Base-by-base conservation (phyloP, 2,329 filamentous ascomycete species). In the Dothideomycetes sp. region DNA sequence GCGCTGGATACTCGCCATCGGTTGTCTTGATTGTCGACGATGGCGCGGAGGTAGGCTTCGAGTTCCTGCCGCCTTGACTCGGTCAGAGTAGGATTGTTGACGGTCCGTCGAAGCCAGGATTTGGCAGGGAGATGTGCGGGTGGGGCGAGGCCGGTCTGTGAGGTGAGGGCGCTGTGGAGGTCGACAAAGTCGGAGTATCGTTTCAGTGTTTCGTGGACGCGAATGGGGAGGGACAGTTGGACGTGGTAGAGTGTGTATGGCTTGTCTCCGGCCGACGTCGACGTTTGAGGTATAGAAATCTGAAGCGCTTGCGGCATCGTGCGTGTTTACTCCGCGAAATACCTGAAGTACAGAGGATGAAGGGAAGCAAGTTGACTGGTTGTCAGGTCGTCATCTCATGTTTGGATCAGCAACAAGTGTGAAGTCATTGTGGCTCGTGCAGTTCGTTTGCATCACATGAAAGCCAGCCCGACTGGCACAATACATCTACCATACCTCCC, bases 241-340 rank as follows among this genome's bases (percentile, higher is more conserved):
- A 88, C 80, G 58, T 84, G 84, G 67, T 88, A 89, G 47, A 81
- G 72, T 0, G 83, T 88, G 59, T 77, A 86, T 0, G 79, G 71
- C 52, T 85, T 84, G 46, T 70, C 66, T 47, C 68, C 67, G 1
- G 59, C 58, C 38, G 70, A 68, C 42, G 69, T 69, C 24, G 65
- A 69, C n/a, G 73, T 56, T 3, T 57, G 54, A 2, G 66, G 65
- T 42, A 70, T 68, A 3, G 63, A 60, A 40, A 71, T 63, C 22
- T 61, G 56, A n/a, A 68, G 55, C 10, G 54, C 52, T 12, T 64
- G 62, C 19, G 66, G 54, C 65, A 69, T 69, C 22, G 12, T 27
- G 22, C 22, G 7, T 27, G 7, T 27, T 27, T 27, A 7, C 22
- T 27, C 12, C 22, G 7, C 22, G 7, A 27, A 12, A 27, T 27